A percentile compares a stretch with the other conserved stretches of the same genome.
These are phyloP conservation scores for Arthrobotrys sinensis DNA, from an alignment of 2,329 filamentous ascomycete genomes.

Conservation along the genomic window DNA sequence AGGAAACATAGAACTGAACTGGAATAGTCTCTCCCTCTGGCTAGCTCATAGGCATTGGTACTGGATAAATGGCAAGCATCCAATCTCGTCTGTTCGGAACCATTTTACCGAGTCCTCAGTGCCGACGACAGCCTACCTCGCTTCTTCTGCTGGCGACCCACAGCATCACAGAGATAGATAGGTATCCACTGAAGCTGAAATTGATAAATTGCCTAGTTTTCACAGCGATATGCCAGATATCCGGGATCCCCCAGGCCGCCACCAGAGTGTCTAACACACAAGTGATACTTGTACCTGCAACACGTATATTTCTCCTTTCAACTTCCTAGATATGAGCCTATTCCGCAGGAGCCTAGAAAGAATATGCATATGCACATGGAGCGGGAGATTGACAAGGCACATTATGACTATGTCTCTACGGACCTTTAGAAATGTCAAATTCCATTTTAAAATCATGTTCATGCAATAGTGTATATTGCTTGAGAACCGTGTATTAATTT, in stretches of 20 bases:
- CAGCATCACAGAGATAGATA: not conserved
- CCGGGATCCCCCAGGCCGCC: conserved; percentile 25
- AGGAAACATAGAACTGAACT: not conserved
- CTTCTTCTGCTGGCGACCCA: not conserved
- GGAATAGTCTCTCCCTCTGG: not conserved
- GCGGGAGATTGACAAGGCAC: conserved; percentile 21
- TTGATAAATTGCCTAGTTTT: conserved; percentile 2
- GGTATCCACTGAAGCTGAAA: conserved; percentile 8
- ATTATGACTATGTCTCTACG: not conserved
- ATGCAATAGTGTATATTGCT: not conserved
- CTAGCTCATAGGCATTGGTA: not conserved
- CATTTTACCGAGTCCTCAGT: conserved; percentile 15
- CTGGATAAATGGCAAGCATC: conserved; percentile 5
- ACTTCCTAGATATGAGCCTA: conserved; percentile 3
- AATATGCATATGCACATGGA: conserved; percentile 10
- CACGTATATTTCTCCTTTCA: conserved; percentile 30
- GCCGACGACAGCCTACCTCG: conserved; percentile 13
- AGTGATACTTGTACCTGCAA: conserved; percentile 9
- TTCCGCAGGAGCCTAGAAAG: not conserved
- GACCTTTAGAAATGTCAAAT: too few relatives aligned
- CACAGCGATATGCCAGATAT: conserved; percentile 1
- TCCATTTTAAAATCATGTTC: not conserved
- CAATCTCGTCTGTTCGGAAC: conserved; percentile 36
- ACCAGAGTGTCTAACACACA: conserved; percentile 6
- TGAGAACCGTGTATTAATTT: not conserved